A percentile compares a stretch with the other conserved stretches of the same genome.
Evolutionary conservation across 2,329 filamentous ascomycete genomes (phyloP).

Genomic region (Ceratocystis huliohia): DNA sequence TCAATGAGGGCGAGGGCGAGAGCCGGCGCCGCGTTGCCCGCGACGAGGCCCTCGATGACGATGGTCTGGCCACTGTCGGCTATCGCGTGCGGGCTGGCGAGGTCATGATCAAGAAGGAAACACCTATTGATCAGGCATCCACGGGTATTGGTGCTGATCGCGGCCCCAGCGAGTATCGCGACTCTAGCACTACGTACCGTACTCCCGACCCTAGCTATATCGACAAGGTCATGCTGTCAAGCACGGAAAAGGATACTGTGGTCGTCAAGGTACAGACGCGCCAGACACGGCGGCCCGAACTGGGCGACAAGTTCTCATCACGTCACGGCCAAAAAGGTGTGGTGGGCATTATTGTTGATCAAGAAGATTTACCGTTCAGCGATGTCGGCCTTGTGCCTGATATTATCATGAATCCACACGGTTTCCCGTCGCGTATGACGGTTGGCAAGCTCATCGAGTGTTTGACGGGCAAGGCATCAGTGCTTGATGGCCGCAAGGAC

Average conservation of each 20-base stretch:
- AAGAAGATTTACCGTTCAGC: conserved; percentile 93
- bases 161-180: conserved; percentile 50
- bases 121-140: conserved; percentile 63
- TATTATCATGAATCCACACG: conserved; percentile 99
- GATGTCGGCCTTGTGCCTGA: conserved; percentile 86
- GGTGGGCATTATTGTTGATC: conserved; percentile 88
- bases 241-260: conserved; percentile 72
- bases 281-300: conserved; percentile 87
- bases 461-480: conserved; percentile 82
- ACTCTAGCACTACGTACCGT: conserved; percentile 64
- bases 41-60: conserved; percentile 62
- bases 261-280: conserved; percentile 90
- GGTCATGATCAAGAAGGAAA: conserved; percentile 81
- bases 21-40: conserved; percentile 50
- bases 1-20: conserved; percentile 46
- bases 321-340: conserved; percentile 98
- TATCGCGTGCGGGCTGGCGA: conserved; percentile 66
- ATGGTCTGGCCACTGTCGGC: conserved; percentile 81
- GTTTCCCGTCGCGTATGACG: conserved; percentile 99
- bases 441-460: conserved; percentile 96
- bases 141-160: conserved; percentile 58
- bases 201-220: conserved; percentile 77
- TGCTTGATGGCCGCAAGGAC: conserved; percentile 71
- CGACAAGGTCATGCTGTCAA: conserved; percentile 90
- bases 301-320: conserved; percentile 97